phyloP scores from a whole-genome alignment of 768 basidiomycete species.

The Russula ochroleuca region DNA sequence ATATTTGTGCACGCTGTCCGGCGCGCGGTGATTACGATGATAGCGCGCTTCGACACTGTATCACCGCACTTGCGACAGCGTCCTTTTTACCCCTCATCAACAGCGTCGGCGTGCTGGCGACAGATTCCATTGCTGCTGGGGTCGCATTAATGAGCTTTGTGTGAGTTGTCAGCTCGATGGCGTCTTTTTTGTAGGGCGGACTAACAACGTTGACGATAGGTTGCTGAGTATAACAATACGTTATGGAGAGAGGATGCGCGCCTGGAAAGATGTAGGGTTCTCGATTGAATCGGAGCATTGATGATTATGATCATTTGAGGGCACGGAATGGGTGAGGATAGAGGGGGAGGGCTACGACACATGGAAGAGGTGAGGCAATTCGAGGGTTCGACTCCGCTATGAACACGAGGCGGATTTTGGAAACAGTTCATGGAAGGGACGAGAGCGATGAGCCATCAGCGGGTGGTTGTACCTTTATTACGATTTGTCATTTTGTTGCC shows the following conservation, averaged over 20 bases:
- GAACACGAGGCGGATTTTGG: neutral
- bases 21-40: neutral
- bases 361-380: neutral
- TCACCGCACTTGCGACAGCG: conserved; percentile 43
- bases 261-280: conserved; percentile 54
- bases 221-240: conserved; percentile 49
- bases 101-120: conserved; percentile 46
- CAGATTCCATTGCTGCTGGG: conserved; percentile 45
- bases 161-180: conserved; percentile 38
- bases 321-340: neutral
- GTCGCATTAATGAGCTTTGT: conserved; percentile 48
- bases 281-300: conserved; percentile 40
- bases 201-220: conserved; percentile 34
- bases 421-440: neutral
- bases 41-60: conserved; percentile 47
- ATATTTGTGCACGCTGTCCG: neutral
- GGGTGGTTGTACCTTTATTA: neutral
- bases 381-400: neutral
- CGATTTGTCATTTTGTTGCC: neutral
- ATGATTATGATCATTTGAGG: neutral
- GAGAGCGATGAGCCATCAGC: neutral
- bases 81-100: conserved; percentile 53
- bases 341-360: neutral
- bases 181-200: neutral
- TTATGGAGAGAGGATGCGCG: conserved; percentile 55